Evolutionary conservation across 306 rosid genomes (phyloP).

Genomic region (Quillaja saponaria): DNA sequence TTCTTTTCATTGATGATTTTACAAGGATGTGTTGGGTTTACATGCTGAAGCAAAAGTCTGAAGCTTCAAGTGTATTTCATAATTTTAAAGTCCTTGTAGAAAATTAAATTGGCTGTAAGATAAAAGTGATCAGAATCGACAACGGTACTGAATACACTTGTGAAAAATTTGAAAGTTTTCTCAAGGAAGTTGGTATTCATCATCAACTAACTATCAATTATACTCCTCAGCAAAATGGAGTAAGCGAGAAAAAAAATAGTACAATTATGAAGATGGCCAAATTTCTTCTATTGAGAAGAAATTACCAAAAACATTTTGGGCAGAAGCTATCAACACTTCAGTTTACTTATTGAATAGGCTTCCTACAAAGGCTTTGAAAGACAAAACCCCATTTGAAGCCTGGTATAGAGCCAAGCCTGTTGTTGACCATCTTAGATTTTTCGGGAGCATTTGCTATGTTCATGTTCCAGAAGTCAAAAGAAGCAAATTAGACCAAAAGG

Average conservation of each 20-base stretch:
- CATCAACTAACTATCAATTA: background rate
- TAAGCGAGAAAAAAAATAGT: background rate
- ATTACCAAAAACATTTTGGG: background rate
- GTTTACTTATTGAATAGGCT: background rate
- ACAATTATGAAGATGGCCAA: background rate
- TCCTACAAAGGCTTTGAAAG: background rate
- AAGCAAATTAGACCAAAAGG: background rate
- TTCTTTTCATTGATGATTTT: background rate
- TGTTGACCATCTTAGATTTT: background rate
- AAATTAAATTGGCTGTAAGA: background rate
- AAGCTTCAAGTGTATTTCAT: background rate
- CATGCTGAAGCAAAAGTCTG: background rate
- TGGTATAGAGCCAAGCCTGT: background rate
- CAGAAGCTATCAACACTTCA: background rate
- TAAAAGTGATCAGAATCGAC: background rate
- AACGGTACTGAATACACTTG: background rate
- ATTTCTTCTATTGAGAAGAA: background rate
- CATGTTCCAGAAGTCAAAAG: background rate
- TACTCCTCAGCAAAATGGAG: constrained; percentile 5
- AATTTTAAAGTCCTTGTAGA: background rate
- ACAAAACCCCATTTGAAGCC: background rate
- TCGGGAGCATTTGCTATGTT: background rate
- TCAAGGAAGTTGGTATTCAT: background rate
- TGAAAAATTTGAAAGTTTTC: background rate
- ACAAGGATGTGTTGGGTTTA: background rate